These are phyloP conservation scores for Fusarium succisae DNA, from an alignment of 2,329 filamentous ascomycete genomes.

Conservation along the genomic window DNA sequence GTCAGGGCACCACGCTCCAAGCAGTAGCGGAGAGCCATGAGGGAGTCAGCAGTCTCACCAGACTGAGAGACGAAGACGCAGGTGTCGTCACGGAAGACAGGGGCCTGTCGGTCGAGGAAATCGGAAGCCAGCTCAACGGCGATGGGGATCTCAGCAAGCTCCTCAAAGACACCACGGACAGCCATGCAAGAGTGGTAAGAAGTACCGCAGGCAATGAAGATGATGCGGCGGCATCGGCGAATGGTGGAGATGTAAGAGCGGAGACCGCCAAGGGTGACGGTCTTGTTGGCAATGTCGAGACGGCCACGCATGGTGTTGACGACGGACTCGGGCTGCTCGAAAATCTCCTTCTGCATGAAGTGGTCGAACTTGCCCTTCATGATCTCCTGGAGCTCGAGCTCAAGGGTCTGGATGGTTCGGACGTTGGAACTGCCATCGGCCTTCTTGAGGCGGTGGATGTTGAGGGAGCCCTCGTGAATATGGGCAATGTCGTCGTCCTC, in stretches of 20 bases:
- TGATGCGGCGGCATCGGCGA: constrained; percentile 94
- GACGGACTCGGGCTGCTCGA: constrained; percentile 99
- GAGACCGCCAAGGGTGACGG: constrained; percentile 93
- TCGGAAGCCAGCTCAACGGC: constrained; percentile 96
- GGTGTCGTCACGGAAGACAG: constrained; percentile 99
- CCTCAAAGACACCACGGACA: constrained; percentile 96
- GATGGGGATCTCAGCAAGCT: constrained; percentile 97
- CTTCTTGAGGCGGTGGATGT: constrained; percentile 98
- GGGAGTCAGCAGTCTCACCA: constrained; percentile 96
- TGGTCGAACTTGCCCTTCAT: constrained; percentile 99
- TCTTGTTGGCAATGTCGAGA: constrained; percentile 92
- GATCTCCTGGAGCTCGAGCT: constrained; percentile 99
- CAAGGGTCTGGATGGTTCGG: constrained; percentile 96
- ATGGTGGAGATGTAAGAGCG: constrained; percentile 97
- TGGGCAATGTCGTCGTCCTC: constrained; percentile 99
- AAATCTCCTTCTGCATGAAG: constrained; percentile 99
- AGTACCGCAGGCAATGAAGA: constrained; percentile 98
- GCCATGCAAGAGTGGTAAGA: constrained; percentile 99
- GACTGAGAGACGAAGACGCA: constrained; percentile 99
- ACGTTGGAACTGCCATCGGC: constrained; percentile 96
- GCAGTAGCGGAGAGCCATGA: constrained; percentile 97
- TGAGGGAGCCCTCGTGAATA: constrained; percentile 98
- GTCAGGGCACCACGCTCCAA: constrained; percentile 96
- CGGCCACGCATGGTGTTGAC: constrained; percentile 99
- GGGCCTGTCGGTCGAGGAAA: constrained; percentile 95